Evolutionary conservation across 345 rosid species (phyloP).

Genomic region (Leavenworthia alabamica): DNA sequence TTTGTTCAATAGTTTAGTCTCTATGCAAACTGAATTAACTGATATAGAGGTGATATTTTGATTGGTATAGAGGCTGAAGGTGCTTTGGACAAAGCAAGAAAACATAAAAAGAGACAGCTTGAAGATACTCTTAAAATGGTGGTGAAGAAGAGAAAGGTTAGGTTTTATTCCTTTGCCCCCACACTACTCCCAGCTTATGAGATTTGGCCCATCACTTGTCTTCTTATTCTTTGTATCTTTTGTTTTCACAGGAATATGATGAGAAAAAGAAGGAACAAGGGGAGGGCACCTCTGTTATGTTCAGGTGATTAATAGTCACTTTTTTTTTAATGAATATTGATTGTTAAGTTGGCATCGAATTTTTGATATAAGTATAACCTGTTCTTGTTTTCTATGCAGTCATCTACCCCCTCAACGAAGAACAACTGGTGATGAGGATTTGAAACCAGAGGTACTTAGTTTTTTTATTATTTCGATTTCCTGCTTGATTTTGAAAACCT

Average conservation of each 20-base stretch:
- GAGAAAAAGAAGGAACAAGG: constrained; percentile 97
- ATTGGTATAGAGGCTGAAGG: constrained; percentile 92
- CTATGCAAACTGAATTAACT: constrained; percentile 9
- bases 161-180: neutral
- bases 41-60: neutral
- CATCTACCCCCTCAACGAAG: constrained; percentile 78
- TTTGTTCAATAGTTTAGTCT: neutral
- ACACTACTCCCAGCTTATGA: neutral
- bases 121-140: constrained; percentile 95
- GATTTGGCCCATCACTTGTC: constrained; percentile 7
- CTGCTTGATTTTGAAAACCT: neutral
- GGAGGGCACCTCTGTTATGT: constrained; percentile 90
- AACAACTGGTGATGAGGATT: constrained; percentile 79
- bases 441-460: constrained; percentile 69
- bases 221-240: neutral
- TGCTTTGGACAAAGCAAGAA: constrained; percentile 97
- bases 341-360: constrained; percentile 6
- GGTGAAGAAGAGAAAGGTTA: constrained; percentile 82
- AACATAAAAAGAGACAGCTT: constrained; percentile 97
- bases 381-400: constrained; percentile 41
- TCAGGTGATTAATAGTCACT: constrained; percentile 46
- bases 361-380: neutral
- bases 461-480: constrained; percentile 12
- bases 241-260: constrained; percentile 56
- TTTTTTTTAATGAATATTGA: neutral